Conservation (phyloP, 1,139 yeast species). For the Maudiozyma humilis region DNA sequence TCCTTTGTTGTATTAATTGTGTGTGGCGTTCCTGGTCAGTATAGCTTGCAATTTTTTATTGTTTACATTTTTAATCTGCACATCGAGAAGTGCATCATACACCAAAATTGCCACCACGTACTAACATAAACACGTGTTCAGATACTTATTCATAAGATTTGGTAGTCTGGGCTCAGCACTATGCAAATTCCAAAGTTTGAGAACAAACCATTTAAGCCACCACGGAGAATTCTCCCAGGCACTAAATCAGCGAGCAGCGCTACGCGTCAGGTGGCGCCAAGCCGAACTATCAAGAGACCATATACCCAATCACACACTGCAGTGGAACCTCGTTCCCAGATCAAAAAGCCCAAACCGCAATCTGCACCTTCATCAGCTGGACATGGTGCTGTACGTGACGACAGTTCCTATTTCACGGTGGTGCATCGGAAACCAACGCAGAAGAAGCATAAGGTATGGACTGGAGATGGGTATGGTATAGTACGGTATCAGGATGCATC, state of each 20-base stretch:
- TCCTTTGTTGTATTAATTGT: too few species aligned
- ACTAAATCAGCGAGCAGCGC: background rate
- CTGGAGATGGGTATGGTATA: slow-evolving; percentile 69
- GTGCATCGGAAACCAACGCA: slow-evolving; percentile 65
- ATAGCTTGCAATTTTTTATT: too few species aligned
- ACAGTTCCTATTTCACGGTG: slow-evolving; percentile 29
- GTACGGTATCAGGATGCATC: slow-evolving; percentile 14
- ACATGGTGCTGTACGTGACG: background rate
- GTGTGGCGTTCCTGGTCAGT: too few species aligned
- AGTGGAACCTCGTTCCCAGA: background rate
- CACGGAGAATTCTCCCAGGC: slow-evolving; percentile 17
- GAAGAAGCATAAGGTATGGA: slow-evolving; percentile 90
- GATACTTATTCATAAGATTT: too few species aligned
- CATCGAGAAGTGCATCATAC: too few species aligned
- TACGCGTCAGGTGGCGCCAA: background rate
- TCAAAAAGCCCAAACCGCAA: background rate
- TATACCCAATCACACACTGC: background rate
- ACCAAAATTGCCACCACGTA: too few species aligned
- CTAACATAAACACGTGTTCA: too few species aligned
- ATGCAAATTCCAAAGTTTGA: slow-evolving; percentile 26
- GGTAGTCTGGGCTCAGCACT: too few species aligned
- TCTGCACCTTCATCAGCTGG: background rate
- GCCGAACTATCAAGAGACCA: background rate
- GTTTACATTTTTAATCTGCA: too few species aligned
- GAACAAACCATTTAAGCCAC: slow-evolving; percentile 32